phyloP scores from a whole-genome alignment of 768 basidiomycete genomes.

The Agaricus sinodeliciosus region DNA sequence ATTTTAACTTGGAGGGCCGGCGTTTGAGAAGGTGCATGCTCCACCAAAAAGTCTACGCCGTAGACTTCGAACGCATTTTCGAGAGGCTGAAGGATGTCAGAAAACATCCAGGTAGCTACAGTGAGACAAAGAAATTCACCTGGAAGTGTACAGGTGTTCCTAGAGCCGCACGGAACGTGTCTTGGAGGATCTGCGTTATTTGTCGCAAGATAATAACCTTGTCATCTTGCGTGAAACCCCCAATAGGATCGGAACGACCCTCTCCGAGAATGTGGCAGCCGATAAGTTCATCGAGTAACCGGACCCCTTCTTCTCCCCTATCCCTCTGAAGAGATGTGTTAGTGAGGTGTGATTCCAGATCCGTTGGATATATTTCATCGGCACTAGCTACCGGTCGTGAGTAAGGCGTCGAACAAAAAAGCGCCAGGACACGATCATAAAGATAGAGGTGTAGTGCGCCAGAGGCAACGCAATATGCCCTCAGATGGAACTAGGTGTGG shows the following conservation, averaged over 20 bases:
- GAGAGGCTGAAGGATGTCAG: slow-evolving; percentile 46
- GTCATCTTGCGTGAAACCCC: slow-evolving; percentile 26
- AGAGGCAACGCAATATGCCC: slow-evolving; percentile 78
- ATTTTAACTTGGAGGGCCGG: slow-evolving; percentile 55
- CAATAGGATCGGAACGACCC: slow-evolving; percentile 6
- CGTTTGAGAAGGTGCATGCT: slow-evolving; percentile 24
- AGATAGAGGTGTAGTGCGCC: slow-evolving; percentile 78
- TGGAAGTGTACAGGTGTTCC: slow-evolving; percentile 83
- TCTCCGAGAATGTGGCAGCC: slow-evolving; percentile 50
- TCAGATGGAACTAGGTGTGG: slow-evolving; percentile 75
- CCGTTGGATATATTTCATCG: slow-evolving; percentile 22
- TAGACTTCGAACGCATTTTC: slow-evolving; percentile 94
- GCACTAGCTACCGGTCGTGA: slow-evolving; percentile 30
- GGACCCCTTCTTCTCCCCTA: slow-evolving; percentile 62
- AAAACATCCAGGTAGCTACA: not conserved
- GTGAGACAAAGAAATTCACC: slow-evolving; percentile 29
- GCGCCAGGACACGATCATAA: slow-evolving; percentile 74
- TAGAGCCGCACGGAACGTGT: slow-evolving; percentile 82
- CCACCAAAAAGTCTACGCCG: slow-evolving; percentile 88
- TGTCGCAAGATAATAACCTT: slow-evolving; percentile 46
- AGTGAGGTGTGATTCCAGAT: slow-evolving; percentile 77
- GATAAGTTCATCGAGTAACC: slow-evolving; percentile 73
- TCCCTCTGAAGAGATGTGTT: slow-evolving; percentile 84
- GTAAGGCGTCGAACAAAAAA: slow-evolving; percentile 82
- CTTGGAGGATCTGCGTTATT: slow-evolving; percentile 60